Evolutionary conservation across 2,329 filamentous ascomycete species (phyloP).

Genomic region (Cordyceps javanica): DNA sequence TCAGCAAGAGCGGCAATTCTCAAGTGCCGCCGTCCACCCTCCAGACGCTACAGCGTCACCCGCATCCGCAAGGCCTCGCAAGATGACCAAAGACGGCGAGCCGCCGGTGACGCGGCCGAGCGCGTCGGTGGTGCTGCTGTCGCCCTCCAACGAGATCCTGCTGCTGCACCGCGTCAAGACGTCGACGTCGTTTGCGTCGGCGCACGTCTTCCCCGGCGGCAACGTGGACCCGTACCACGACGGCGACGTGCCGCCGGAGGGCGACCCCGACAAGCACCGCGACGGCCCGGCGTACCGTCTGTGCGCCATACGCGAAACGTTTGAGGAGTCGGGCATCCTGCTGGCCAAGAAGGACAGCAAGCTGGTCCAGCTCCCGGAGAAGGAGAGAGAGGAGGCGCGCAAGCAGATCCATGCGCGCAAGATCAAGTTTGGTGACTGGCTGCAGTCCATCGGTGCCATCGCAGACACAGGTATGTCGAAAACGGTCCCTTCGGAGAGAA

Average conservation of each 20-base stretch:
- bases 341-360: conserved; percentile 53
- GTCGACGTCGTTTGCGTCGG: conserved; percentile 79
- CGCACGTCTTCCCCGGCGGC: conserved; percentile 93
- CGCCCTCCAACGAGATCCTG: conserved; percentile 78
- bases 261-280: conserved; percentile 52
- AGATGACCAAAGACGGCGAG: conserved; percentile 18
- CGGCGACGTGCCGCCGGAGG: conserved; percentile 43
- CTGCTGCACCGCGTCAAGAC: conserved; percentile 80
- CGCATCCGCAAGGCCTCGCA: neutral
- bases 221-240: conserved; percentile 76
- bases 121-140: conserved; percentile 77
- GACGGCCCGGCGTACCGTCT: conserved; percentile 72
- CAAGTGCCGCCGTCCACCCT: neutral
- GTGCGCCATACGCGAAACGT: conserved; percentile 83
- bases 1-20: neutral
- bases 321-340: conserved; percentile 90
- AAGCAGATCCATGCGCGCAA: conserved; percentile 61
- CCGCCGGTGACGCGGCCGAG: conserved; percentile 52
- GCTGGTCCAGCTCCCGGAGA: conserved; percentile 55
- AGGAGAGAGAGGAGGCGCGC: conserved; percentile 59
- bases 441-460: conserved; percentile 47
- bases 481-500: neutral
- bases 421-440: conserved; percentile 62
- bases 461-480: conserved; percentile 56
- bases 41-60: neutral